Conservation (phyloP, 805 yeast species). For the Ogataea wickerhamii region DNA sequence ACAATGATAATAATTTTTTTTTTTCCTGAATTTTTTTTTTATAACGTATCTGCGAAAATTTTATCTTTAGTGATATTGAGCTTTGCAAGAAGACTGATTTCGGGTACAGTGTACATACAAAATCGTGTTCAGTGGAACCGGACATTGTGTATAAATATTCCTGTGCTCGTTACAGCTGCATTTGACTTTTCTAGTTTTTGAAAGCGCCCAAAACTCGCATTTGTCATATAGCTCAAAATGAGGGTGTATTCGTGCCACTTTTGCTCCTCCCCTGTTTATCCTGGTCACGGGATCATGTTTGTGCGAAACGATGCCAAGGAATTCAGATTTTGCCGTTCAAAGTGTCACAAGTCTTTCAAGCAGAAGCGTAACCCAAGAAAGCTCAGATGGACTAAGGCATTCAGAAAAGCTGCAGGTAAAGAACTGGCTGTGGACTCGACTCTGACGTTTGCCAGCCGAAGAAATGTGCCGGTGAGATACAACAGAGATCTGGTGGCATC, state of each 20-base stretch:
- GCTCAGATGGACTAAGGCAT: constrained; percentile 97
- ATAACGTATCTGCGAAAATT: too few species aligned
- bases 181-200: too few species aligned
- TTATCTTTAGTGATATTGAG: too few species aligned
- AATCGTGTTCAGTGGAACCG: too few species aligned
- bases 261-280: constrained; percentile 95
- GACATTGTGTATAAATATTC: too few species aligned
- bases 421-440: constrained; percentile 97
- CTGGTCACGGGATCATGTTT: constrained; percentile 93
- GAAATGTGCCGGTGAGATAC: constrained; percentile 97
- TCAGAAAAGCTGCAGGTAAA: constrained; percentile 98
- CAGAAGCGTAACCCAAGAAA: constrained; percentile 98
- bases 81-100: too few species aligned
- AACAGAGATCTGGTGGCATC: constrained; percentile 94
- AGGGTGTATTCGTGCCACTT: constrained; percentile 91
- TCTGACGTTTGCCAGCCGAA: constrained; percentile 91
- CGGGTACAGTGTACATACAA: too few species aligned
- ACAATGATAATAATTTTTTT: too few species aligned
- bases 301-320: constrained; percentile 98
- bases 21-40: too few species aligned
- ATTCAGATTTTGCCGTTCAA: constrained; percentile 95
- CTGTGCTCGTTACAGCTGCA: too few species aligned
- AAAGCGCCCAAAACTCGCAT: too few species aligned
- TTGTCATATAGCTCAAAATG: too few species aligned
- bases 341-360: constrained; percentile 96